Percentiles rank a stretch among this genome's conserved stretches.
Conservation (phyloP, 73 alveolate genomes). For the Paramecium octaurelia region DNA sequence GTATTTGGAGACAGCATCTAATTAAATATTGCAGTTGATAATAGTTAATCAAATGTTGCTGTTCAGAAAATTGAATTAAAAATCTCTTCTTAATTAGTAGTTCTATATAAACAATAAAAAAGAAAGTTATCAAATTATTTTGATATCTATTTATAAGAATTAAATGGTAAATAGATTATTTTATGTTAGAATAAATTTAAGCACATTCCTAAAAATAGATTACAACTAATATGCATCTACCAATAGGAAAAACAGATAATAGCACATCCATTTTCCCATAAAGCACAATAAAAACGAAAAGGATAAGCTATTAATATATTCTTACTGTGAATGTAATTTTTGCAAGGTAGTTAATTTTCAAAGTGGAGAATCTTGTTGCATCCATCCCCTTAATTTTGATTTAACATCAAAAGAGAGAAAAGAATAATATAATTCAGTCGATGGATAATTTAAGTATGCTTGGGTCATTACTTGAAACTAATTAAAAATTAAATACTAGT, state of each 20-base stretch:
- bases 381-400: not conserved
- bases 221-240: not conserved
- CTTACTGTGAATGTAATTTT: not conserved
- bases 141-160: not conserved
- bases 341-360: not conserved
- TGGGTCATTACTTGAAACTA: not conserved
- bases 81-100: not conserved
- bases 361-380: not conserved
- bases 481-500: not conserved
- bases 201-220: not conserved
- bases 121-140: conserved; percentile 14
- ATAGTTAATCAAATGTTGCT: not conserved
- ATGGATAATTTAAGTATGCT: not conserved
- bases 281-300: not conserved
- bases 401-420: not conserved
- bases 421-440: not conserved
- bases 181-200: not conserved
- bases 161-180: not conserved
- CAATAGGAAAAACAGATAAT: not conserved
- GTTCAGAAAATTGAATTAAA: not conserved
- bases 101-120: not conserved
- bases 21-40: not conserved
- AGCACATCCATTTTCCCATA: not conserved
- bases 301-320: not conserved
- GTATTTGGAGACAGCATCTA: not conserved